phyloP scores from a whole-genome alignment of 106 monocot genomes.

The Cymbidium sinense region DNA sequence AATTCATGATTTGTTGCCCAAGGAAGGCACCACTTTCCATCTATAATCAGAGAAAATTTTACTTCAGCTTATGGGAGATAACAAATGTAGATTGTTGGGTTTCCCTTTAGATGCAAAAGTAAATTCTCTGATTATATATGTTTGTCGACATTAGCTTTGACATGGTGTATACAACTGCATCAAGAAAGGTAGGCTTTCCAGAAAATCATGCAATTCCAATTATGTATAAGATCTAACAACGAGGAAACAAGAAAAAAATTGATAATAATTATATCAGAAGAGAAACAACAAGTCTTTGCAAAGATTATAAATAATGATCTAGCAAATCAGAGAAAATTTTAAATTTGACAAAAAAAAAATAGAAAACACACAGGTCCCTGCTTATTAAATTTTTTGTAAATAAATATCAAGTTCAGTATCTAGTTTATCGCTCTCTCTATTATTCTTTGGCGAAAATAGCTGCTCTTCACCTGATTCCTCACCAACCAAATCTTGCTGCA shows the following conservation, averaged over 20 bases:
- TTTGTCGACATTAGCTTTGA: too few relatives aligned
- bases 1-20: too few relatives aligned
- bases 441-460: constrained; percentile 54
- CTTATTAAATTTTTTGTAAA: constrained; percentile 23
- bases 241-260: neutral
- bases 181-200: neutral
- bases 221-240: neutral
- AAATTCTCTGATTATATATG: too few relatives aligned
- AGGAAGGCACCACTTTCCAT: too few relatives aligned
- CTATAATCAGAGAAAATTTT: too few relatives aligned
- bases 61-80: too few relatives aligned
- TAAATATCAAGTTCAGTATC: constrained; percentile 67
- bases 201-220: neutral
- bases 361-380: too few relatives aligned
- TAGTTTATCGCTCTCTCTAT: constrained; percentile 27
- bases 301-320: neutral
- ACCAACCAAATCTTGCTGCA: constrained; percentile 94
- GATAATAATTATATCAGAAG: neutral
- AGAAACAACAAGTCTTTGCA: neutral
- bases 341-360: neutral
- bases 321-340: neutral
- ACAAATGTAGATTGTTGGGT: too few relatives aligned
- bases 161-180: neutral
- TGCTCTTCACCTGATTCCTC: constrained; percentile 78
- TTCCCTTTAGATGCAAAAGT: too few relatives aligned